These are phyloP conservation scores for Omphalotus guepiniiformis DNA, from an alignment of 768 basidiomycete species.

Conservation along the genomic window DNA sequence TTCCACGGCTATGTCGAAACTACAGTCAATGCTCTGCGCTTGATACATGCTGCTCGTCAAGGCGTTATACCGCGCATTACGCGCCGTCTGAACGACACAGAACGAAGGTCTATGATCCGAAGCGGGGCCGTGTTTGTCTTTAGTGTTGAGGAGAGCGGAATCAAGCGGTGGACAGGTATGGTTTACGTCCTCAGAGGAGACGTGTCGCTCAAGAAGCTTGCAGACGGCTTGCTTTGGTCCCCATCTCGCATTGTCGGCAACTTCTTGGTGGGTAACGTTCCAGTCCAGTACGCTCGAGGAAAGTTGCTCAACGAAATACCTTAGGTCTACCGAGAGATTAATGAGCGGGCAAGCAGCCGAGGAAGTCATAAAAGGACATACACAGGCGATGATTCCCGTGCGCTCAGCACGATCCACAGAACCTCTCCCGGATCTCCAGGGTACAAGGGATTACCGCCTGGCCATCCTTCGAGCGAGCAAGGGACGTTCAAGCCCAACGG, in stretches of 20 bases:
- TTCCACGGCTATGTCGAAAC: slow-evolving; percentile 81
- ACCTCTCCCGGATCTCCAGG: slow-evolving; percentile 35
- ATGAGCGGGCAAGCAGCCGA: slow-evolving; percentile 59
- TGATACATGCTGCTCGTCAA: slow-evolving; percentile 78
- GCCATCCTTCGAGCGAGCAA: slow-evolving; percentile 36
- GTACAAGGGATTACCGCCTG: slow-evolving; percentile 28
- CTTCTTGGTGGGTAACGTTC: slow-evolving; percentile 56
- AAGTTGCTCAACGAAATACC: neutral
- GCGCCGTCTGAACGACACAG: slow-evolving; percentile 80
- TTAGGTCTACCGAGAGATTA: slow-evolving; percentile 81
- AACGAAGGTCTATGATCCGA: slow-evolving; percentile 61
- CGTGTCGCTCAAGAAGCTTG: slow-evolving; percentile 15
- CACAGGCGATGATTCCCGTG: slow-evolving; percentile 43
- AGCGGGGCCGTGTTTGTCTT: slow-evolving; percentile 80
- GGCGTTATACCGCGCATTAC: slow-evolving; percentile 80
- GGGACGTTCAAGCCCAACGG: slow-evolving; percentile 68
- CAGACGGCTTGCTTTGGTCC: slow-evolving; percentile 70
- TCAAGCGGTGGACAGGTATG: slow-evolving; percentile 81
- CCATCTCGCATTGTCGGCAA: slow-evolving; percentile 83
- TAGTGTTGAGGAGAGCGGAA: slow-evolving; percentile 84
- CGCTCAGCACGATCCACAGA: slow-evolving; percentile 35
- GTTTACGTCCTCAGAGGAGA: no score
- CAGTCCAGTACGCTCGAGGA: neutral
- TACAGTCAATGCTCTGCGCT: slow-evolving; percentile 73
- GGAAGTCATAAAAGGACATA: slow-evolving; percentile 46